Evolutionary conservation across 192 early-diverging fungal genomes (phyloP).

Genomic region (Umbelopsis isabellina): DNA sequence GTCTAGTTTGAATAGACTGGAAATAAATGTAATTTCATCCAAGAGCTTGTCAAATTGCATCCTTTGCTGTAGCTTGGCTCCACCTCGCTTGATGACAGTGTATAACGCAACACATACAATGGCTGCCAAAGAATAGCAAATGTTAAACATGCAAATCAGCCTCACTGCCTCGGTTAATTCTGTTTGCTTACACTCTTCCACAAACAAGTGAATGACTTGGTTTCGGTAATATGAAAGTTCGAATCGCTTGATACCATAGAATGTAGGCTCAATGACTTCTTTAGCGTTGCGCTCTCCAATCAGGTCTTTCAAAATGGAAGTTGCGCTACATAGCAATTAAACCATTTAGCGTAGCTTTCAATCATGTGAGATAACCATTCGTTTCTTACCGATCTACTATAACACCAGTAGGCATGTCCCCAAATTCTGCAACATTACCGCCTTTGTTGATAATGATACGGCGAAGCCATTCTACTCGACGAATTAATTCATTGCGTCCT

Average conservation of each 20-base stretch:
- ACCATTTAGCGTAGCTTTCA: too few species aligned
- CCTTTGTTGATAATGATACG: constrained; percentile 66
- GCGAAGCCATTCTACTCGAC: constrained; percentile 76
- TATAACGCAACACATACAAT: constrained; percentile 78
- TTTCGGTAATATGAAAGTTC: constrained; percentile 85
- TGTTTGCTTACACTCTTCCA: constrained; percentile 54
- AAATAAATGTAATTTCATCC: constrained; percentile 73
- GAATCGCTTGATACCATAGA: constrained; percentile 81
- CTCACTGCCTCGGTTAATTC: background rate
- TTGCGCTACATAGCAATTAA: constrained; percentile 43
- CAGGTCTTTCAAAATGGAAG: constrained; percentile 72
- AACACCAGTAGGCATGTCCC: constrained; percentile 65
- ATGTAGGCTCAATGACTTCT: constrained; percentile 82
- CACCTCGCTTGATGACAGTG: constrained; percentile 77
- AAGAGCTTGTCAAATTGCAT: constrained; percentile 59
- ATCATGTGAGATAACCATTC: background rate
- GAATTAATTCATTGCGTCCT: constrained; percentile 68
- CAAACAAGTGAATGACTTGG: constrained; percentile 66
- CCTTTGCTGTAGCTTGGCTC: constrained; percentile 68
- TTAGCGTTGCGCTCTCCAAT: constrained; percentile 73
- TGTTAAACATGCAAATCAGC: background rate
- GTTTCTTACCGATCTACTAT: constrained; percentile 70
- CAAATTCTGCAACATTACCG: constrained; percentile 80
- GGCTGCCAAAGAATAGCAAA: constrained; percentile 37
- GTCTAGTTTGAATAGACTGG: constrained; percentile 75